Percentiles rank a stretch among this genome's conserved stretches.
These are phyloP conservation scores for Sesbania bispinosa DNA, from an alignment of 306 rosid species.

Conservation along the genomic window DNA sequence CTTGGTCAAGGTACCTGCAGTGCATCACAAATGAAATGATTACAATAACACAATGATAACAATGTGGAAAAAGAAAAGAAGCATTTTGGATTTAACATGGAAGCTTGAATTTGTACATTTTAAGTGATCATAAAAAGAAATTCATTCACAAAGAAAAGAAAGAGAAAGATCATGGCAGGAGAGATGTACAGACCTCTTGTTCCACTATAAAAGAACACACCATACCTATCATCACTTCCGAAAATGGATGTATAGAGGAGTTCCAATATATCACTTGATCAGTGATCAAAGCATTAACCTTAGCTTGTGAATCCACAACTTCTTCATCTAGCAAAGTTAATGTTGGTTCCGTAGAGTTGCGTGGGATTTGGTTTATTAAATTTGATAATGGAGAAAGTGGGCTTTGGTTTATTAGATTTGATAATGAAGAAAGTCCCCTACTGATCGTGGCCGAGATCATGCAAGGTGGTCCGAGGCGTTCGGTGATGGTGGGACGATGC, in stretches of 20 bases:
- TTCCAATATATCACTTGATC: constrained; percentile 64
- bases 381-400: too few relatives aligned
- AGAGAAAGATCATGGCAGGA: not conserved
- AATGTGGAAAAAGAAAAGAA: constrained; percentile 11
- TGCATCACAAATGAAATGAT: constrained; percentile 15
- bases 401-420: too few relatives aligned
- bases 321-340: too few relatives aligned
- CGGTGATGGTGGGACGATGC: too few relatives aligned
- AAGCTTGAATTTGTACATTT: not conserved
- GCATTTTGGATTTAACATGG: constrained; percentile 5
- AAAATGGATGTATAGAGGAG: constrained; percentile 83
- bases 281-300: too few relatives aligned
- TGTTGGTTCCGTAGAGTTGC: too few relatives aligned
- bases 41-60: constrained; percentile 12
- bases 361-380: too few relatives aligned
- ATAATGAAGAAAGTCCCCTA: too few relatives aligned
- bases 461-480: too few relatives aligned
- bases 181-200: constrained; percentile 63
- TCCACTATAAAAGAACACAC: constrained; percentile 87
- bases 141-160: not conserved
- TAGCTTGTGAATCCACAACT: too few relatives aligned
- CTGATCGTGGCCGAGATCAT: too few relatives aligned
- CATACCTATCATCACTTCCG: constrained; percentile 97
- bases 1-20: constrained; percentile 95
- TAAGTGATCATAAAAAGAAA: not conserved